These are phyloP conservation scores for Suhomyces emberorum DNA, from an alignment of 805 yeast genomes.

Conservation along the genomic window DNA sequence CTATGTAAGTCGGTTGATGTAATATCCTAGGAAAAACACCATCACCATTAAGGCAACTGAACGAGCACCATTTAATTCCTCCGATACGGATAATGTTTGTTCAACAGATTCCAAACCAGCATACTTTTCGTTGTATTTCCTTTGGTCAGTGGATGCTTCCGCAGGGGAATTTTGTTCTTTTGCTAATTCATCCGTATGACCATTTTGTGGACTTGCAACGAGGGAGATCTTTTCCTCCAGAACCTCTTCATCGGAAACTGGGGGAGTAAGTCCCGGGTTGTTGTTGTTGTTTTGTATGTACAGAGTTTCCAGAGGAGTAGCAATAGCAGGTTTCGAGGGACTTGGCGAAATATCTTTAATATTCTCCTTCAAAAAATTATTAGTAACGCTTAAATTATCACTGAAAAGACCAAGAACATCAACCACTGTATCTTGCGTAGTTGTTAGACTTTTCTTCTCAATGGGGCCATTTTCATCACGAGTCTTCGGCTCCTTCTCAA, in stretches of 20 bases:
- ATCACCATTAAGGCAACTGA: conserved; percentile 5
- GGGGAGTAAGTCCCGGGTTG: conserved; percentile 3
- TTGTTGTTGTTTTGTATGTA: background rate
- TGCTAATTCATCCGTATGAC: background rate
- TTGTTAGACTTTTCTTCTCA: conserved; percentile 6
- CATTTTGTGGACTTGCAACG: no score
- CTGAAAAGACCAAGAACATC: conserved; percentile 12
- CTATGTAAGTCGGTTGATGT: conserved; percentile 4
- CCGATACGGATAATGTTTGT: conserved; percentile 3
- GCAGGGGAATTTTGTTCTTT: background rate
- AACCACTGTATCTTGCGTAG: conserved; percentile 11
- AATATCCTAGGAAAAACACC: conserved; percentile 7
- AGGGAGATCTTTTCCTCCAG: background rate
- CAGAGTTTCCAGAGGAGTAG: background rate
- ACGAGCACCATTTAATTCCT: conserved; percentile 4
- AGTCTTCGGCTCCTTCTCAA: background rate
- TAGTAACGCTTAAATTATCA: conserved; percentile 3
- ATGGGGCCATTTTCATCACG: background rate
- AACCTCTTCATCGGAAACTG: conserved; percentile 4
- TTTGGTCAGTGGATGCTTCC: background rate
- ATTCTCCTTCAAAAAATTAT: background rate
- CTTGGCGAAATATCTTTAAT: conserved; percentile 1
- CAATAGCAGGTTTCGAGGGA: background rate
- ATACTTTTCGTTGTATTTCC: background rate
- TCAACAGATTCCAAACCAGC: conserved; percentile 2